phyloP scores from a whole-genome alignment of 352 stramenopile species.

The Phytophthora citrophthora region DNA sequence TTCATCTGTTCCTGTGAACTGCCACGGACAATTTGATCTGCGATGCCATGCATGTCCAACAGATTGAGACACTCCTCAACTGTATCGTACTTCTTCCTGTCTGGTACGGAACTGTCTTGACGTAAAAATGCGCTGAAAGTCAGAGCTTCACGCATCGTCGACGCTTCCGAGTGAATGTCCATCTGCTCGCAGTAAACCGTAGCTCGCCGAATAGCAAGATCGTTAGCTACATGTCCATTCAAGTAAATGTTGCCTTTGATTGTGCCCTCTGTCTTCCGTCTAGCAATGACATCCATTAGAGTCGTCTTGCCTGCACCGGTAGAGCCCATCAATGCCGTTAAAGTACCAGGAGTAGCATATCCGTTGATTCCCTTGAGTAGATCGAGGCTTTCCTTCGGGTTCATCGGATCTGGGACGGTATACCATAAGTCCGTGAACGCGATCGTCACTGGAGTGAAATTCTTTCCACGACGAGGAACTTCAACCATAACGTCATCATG shows the following conservation, averaged over 20 bases:
- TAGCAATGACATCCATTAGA: too few relatives aligned
- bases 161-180: constrained; percentile 37
- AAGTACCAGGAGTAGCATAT: too few relatives aligned
- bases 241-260: background rate
- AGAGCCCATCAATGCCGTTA: too few relatives aligned
- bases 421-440: too few relatives aligned
- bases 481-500: too few relatives aligned
- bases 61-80: constrained; percentile 42
- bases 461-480: too few relatives aligned
- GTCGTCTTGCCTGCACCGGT: too few relatives aligned
- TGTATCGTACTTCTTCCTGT: constrained; percentile 37
- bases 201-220: constrained; percentile 49
- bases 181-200: constrained; percentile 71
- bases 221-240: constrained; percentile 47
- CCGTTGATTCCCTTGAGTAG: too few relatives aligned
- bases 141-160: constrained; percentile 90
- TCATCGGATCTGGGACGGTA: too few relatives aligned
- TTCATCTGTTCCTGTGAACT: constrained; percentile 4
- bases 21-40: constrained; percentile 38
- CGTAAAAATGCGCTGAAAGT: constrained; percentile 86
- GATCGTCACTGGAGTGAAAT: too few relatives aligned
- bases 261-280: too few relatives aligned
- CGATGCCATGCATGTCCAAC: constrained; percentile 41
- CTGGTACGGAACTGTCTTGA: constrained; percentile 29
- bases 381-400: too few relatives aligned